A percentile compares a stretch with the other conserved stretches of the same genome.
phyloP scores from a whole-genome alignment of 768 basidiomycete species.

The Leccinum longicurvipes region DNA sequence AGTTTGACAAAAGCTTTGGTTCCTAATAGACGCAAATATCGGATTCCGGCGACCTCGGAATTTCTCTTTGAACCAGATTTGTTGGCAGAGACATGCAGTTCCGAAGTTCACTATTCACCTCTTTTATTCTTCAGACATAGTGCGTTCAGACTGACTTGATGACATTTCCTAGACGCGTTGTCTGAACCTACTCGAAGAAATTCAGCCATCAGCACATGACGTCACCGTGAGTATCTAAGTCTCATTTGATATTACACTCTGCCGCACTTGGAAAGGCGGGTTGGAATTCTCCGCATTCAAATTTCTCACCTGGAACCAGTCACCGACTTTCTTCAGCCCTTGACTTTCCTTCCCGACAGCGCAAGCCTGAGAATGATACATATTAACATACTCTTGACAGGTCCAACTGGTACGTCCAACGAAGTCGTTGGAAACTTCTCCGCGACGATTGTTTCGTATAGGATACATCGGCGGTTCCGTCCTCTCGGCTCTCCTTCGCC shows the following conservation, averaged over 20 bases:
- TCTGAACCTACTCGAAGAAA: not conserved
- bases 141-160: not conserved
- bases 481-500: conserved; percentile 43
- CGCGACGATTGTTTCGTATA: conserved; percentile 9
- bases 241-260: no score
- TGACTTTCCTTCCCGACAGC: not conserved
- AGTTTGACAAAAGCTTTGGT: conserved; percentile 22
- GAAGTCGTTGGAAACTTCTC: not conserved
- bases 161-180: not conserved
- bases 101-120: not conserved
- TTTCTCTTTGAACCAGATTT: not conserved
- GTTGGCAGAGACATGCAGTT: not conserved
- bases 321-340: not conserved
- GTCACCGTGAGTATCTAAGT: not conserved
- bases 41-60: not conserved
- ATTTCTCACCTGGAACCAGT: not conserved
- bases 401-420: conserved; percentile 18
- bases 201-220: not conserved
- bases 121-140: not conserved
- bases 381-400: conserved; percentile 17
- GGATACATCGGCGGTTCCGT: conserved; percentile 60
- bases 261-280: no score
- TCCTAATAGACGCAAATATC: conserved; percentile 27
- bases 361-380: conserved; percentile 5
- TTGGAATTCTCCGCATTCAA: conserved; percentile 5